Conservation (phyloP, 352 stramenopile genomes). For the Globisporangium sylvaticum region DNA sequence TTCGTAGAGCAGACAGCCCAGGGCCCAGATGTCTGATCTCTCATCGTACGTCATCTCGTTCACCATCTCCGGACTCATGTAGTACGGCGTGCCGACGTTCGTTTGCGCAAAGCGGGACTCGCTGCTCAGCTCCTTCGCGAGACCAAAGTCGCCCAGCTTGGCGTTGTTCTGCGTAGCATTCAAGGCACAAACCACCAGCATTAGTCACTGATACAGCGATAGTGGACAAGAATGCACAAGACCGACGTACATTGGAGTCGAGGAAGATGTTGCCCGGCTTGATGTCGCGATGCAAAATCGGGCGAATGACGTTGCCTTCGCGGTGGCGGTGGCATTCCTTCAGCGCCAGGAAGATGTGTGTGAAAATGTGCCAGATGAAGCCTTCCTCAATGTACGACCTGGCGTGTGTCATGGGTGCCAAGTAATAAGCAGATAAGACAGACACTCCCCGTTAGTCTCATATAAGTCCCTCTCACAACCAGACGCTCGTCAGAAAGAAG, state of each 20-base stretch:
- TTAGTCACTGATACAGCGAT: conserved; percentile 9
- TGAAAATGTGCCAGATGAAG: conserved; percentile 93
- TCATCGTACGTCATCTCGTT: conserved; percentile 93
- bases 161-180: conserved; percentile 69
- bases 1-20: conserved; percentile 90
- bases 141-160: conserved; percentile 90
- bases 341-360: conserved; percentile 89
- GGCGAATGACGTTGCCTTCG: conserved; percentile 70
- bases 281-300: conserved; percentile 90
- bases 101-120: conserved; percentile 89
- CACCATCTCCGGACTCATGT: conserved; percentile 92
- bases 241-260: conserved; percentile 71
- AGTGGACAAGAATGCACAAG: neutral
- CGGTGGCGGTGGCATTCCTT: conserved; percentile 89
- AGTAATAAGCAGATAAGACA: neutral
- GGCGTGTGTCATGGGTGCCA: neutral
- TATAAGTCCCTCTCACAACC: neutral
- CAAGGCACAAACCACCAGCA: neutral
- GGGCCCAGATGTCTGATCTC: conserved; percentile 89
- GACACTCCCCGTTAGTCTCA: neutral
- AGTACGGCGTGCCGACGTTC: conserved; percentile 91
- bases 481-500: neutral
- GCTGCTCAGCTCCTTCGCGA: conserved; percentile 89
- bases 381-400: conserved; percentile 90
- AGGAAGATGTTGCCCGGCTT: conserved; percentile 93